These are phyloP conservation scores for Mangifera indica DNA, from an alignment of 345 rosid species.

Conservation along the genomic window DNA sequence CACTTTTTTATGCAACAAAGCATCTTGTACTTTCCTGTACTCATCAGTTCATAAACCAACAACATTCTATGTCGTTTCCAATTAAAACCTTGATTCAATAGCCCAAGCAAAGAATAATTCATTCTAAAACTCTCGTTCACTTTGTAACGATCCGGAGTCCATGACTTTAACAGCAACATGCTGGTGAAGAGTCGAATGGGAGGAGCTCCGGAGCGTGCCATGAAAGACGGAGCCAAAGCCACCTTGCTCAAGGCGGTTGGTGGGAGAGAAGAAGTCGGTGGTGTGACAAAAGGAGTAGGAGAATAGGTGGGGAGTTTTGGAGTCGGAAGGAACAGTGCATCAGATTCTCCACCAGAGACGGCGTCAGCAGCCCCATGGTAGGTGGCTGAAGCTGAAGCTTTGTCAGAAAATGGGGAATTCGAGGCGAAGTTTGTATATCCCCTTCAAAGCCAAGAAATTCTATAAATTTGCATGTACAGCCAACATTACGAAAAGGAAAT, in stretches of 20 bases:
- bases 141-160: conserved; percentile 92
- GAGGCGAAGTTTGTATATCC: not conserved
- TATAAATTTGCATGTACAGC: too few species aligned
- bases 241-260: conserved; percentile 62
- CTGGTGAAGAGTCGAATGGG: conserved; percentile 2
- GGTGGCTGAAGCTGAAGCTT: not conserved
- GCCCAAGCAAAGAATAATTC: conserved; percentile 77
- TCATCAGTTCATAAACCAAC: conserved; percentile 82
- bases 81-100: conserved; percentile 68
- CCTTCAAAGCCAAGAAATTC: too few species aligned
- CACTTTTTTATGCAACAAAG: conserved; percentile 65
- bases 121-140: conserved; percentile 93
- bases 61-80: conserved; percentile 64
- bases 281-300: conserved; percentile 62
- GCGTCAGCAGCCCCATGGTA: not conserved
- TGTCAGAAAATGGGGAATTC: not conserved
- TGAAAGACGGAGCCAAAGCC: conserved; percentile 85
- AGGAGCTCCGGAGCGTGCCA: conserved; percentile 35
- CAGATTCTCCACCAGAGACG: not conserved
- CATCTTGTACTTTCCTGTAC: conserved; percentile 83
- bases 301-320: conserved; percentile 48
- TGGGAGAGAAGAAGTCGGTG: conserved; percentile 53
- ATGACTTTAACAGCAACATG: conserved; percentile 76
- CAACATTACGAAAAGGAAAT: too few species aligned
- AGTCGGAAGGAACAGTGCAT: conserved; percentile 35